Conservation (phyloP, 176 grass and related monocot genomes). For the barley (Hordeum vulgare) region MorexV3_pseudomolecules_assembly NC_058520.1:156909586-156910085, state of each 20-base stretch:
- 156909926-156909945: slow-evolving; percentile 20
- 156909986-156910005: slow-evolving; percentile 1
- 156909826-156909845: neutral
- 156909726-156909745: neutral
- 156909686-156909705: neutral
- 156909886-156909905: slow-evolving; percentile 30
- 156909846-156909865: slow-evolving; percentile 34
- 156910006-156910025: neutral
- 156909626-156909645: neutral
- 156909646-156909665: neutral
- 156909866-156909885: slow-evolving; percentile 52
- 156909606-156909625: neutral
- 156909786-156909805: neutral
- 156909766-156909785: neutral
- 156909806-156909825: neutral
- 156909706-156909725: neutral
- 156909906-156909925: slow-evolving; percentile 12
- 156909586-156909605: neutral
- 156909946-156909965: neutral
- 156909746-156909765: neutral
- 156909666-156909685: neutral
- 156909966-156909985: neutral
- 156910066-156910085: neutral
- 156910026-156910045: neutral
- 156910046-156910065: neutral